Conservation (phyloP, 2,329 filamentous ascomycete species). For the Fusarium pseudonygamai region DNA sequence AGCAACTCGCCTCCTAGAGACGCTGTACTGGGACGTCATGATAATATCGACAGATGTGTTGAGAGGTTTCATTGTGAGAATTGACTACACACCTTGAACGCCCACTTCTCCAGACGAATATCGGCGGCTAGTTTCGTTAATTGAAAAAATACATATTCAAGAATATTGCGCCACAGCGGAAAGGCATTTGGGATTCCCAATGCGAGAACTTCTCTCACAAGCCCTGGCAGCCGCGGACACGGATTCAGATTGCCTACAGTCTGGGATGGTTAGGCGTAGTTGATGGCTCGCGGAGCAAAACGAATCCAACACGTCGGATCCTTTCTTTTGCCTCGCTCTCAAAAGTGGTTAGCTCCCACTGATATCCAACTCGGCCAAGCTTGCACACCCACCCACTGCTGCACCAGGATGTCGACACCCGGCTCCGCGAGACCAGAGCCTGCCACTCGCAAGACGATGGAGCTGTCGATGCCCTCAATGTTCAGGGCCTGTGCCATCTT, state of each 20-base stretch:
- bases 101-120: constrained; percentile 9
- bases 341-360: constrained; percentile 34
- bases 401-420: constrained; percentile 39
- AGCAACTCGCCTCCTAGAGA: constrained; percentile 41
- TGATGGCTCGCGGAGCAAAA: constrained; percentile 31
- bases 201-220: constrained; percentile 12
- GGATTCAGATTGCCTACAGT: constrained; percentile 36
- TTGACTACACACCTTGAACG: constrained; percentile 28
- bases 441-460: constrained; percentile 35
- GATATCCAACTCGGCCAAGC: constrained; percentile 24
- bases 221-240: constrained; percentile 28
- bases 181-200: not conserved
- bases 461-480: constrained; percentile 37
- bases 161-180: not conserved
- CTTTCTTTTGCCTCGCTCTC: constrained; percentile 32
- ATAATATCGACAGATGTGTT: constrained; percentile 28
- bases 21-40: constrained; percentile 40
- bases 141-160: not conserved
- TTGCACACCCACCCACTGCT: constrained; percentile 7
- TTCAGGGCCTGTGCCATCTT: constrained; percentile 30
- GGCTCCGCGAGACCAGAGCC: constrained; percentile 42
- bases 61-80: constrained; percentile 29
- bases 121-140: not conserved
- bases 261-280: constrained; percentile 34
- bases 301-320: constrained; percentile 40